Conservation (phyloP, 495 filamentous ascomycete genomes). For the Xylaria longipes region DNA sequence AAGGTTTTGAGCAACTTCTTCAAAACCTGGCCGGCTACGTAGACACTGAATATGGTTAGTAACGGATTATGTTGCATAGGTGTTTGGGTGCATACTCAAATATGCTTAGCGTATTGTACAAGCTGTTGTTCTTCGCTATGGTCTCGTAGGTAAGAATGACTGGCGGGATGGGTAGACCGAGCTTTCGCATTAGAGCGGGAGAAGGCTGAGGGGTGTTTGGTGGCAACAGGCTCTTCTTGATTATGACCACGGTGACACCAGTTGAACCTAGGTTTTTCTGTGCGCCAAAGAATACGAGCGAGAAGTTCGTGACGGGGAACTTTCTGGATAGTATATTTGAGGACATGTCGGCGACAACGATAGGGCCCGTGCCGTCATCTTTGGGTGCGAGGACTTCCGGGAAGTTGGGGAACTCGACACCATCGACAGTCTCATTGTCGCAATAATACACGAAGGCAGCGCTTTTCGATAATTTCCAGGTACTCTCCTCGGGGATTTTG, state of each 20-base stretch:
- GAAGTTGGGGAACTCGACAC: conserved; percentile 43
- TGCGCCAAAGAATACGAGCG: conserved; percentile 71
- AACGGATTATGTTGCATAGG: conserved; percentile 18
- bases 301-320: conserved; percentile 66
- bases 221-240: conserved; percentile 72
- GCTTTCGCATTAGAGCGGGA: conserved; percentile 62
- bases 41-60: conserved; percentile 55
- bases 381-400: conserved; percentile 50
- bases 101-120: conserved; percentile 86
- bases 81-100: conserved; percentile 58
- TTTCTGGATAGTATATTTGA: conserved; percentile 66
- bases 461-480: conserved; percentile 71
- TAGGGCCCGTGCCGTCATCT: conserved; percentile 27
- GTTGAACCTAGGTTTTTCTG: conserved; percentile 83
- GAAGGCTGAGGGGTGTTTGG: conserved; percentile 46
- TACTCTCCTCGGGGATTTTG: conserved; percentile 68
- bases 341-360: conserved; percentile 78
- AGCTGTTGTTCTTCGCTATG: conserved; percentile 73
- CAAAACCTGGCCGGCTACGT: conserved; percentile 78
- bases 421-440: conserved; percentile 83
- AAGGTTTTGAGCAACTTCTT: conserved; percentile 57
- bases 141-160: conserved; percentile 73
- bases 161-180: conserved; percentile 71
- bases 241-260: conserved; percentile 76
- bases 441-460: conserved; percentile 79